Percentiles rank a stretch among this genome's conserved stretches.
These are phyloP conservation scores for Geopyxis carbonaria DNA, from an alignment of 495 filamentous ascomycete genomes.

Conservation along the genomic window DNA sequence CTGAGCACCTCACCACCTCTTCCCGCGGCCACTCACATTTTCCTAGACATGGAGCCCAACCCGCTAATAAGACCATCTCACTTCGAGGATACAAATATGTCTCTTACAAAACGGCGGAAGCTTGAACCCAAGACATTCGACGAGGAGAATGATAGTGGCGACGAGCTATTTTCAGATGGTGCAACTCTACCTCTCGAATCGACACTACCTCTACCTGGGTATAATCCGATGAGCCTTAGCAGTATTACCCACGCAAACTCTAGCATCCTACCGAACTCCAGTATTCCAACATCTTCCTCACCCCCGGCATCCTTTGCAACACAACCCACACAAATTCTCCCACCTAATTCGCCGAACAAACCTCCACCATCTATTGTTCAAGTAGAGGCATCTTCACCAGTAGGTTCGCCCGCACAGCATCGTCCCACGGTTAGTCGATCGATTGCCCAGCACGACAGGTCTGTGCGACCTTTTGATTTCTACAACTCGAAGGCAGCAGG, in stretches of 20 bases:
- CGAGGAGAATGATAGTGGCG: constrained; percentile 37
- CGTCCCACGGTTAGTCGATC: constrained; percentile 5
- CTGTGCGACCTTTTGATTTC: constrained; percentile 22
- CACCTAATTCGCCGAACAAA: constrained; percentile 19
- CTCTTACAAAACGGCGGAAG: constrained; percentile 22
- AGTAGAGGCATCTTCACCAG: constrained; percentile 75
- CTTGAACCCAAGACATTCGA: constrained; percentile 26
- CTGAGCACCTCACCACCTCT: too few relatives aligned
- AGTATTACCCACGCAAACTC: background rate
- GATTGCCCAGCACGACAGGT: constrained; percentile 7
- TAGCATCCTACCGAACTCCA: constrained; percentile 1
- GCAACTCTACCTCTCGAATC: constrained; percentile 38
- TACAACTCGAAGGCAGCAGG: constrained; percentile 12
- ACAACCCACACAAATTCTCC: constrained; percentile 53
- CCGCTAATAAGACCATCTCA: constrained; percentile 16
- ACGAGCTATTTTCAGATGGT: constrained; percentile 41
- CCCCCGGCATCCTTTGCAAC: constrained; percentile 33
- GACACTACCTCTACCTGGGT: background rate
- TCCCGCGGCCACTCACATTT: too few relatives aligned
- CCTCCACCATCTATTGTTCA: constrained; percentile 45
- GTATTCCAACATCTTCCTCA: constrained; percentile 25
- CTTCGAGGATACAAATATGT: constrained; percentile 12
- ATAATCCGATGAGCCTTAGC: background rate
- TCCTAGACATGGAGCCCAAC: too few relatives aligned
- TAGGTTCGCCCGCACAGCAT: constrained; percentile 28